Conservation (phyloP, 2,329 filamentous ascomycete species). For the Beauveria bassiana region DNA sequence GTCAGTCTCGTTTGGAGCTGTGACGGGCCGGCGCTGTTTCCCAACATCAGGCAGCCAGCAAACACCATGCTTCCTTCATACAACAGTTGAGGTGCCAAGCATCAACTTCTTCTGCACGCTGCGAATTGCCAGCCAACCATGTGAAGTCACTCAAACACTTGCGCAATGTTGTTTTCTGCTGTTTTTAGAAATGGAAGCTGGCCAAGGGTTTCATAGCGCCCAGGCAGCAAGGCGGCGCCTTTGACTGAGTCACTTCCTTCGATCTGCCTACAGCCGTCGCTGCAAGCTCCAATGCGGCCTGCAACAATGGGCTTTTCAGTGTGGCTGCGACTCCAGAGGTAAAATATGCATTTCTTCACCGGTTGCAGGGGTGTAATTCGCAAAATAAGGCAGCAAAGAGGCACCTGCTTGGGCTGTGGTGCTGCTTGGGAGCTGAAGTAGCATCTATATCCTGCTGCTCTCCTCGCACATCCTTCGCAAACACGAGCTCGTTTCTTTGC, state of each 20-base stretch:
- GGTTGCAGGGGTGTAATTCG: neutral
- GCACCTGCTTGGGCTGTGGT: neutral
- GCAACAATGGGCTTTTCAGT: neutral
- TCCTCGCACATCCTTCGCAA: neutral
- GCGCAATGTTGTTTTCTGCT: neutral
- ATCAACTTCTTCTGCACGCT: neutral
- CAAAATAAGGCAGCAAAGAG: neutral
- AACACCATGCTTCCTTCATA: neutral
- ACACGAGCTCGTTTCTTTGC: neutral
- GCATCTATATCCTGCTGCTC: neutral
- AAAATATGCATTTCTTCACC: neutral
- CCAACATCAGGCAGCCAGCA: neutral
- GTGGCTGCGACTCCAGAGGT: neutral
- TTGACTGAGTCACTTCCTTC: conserved; percentile 3
- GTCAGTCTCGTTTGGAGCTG: neutral
- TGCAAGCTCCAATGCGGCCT: neutral
- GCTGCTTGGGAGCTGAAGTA: conserved; percentile 1
- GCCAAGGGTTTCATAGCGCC: neutral
- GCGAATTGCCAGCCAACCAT: neutral
- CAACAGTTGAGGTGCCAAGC: neutral
- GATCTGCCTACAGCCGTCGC: neutral
- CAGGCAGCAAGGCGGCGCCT: conserved; percentile 1
- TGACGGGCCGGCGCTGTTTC: neutral
- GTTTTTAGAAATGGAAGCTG: neutral
- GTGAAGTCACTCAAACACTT: neutral